A percentile compares a stretch with the other conserved stretches of the same genome.
phyloP scores from a whole-genome alignment of 139 green algal species.

The Haematococcus sp. region DNA sequence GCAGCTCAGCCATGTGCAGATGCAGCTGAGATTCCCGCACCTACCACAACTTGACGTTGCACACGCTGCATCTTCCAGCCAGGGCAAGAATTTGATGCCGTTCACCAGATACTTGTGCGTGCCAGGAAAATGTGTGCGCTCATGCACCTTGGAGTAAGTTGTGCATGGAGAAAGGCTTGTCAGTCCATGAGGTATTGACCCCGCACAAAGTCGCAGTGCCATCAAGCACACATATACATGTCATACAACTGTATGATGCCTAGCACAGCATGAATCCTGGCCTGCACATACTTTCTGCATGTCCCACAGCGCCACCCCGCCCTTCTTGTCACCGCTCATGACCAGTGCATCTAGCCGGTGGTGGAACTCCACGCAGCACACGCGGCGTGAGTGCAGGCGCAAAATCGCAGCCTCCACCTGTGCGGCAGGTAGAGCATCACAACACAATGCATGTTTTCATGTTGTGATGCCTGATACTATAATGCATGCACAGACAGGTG shows the following conservation, averaged over 20 bases:
- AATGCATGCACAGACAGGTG: no score
- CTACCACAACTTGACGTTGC: background rate
- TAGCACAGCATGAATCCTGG: background rate
- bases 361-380: constrained; percentile 77
- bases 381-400: constrained; percentile 68
- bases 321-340: constrained; percentile 79
- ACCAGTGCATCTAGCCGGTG: constrained; percentile 63
- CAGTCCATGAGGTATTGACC: no score
- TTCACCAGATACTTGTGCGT: constrained; percentile 68
- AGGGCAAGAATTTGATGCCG: constrained; percentile 45
- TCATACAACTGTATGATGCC: background rate
- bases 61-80: constrained; percentile 8
- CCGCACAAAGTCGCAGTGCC: no score
- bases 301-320: constrained; percentile 80
- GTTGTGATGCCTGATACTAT: no score
- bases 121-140: constrained; percentile 66
- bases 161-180: background rate
- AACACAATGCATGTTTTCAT: no score
- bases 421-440: background rate
- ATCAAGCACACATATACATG: background rate
- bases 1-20: no score
- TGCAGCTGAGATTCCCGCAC: no score
- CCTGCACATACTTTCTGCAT: constrained; percentile 57
- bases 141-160: constrained; percentile 50
- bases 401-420: constrained; percentile 82